phyloP scores from a whole-genome alignment of 1,284 basidiomycete genomes.

The Rhodotorula sp. region DNA sequence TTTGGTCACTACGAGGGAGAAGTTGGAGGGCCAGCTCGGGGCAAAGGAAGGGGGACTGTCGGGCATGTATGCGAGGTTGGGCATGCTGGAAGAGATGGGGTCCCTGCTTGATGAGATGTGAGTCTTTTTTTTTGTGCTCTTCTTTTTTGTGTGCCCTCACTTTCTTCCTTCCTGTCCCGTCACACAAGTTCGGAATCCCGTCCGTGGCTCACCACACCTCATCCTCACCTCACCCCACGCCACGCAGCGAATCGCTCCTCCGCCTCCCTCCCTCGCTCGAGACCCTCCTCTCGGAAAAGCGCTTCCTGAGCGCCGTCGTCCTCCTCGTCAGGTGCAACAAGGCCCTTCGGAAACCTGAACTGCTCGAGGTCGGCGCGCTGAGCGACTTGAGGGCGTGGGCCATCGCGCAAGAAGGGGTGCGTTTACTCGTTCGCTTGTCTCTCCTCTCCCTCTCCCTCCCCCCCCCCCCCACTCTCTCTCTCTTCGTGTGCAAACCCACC shows the following conservation, averaged over 20 bases:
- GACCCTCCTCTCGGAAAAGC: conserved; percentile 91
- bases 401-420: conserved; percentile 76
- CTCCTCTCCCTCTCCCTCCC: not conserved
- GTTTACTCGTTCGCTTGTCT: conserved; percentile 43
- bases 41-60: conserved; percentile 33
- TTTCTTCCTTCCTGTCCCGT: not conserved
- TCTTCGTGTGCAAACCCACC: no score
- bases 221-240: not conserved
- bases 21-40: conserved; percentile 29
- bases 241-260: conserved; percentile 77
- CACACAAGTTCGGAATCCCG: not conserved
- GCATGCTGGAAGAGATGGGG: conserved; percentile 64
- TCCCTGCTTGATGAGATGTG: conserved; percentile 85
- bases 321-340: conserved; percentile 85
- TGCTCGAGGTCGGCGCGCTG: conserved; percentile 90
- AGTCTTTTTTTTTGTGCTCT: no score
- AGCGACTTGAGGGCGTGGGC: conserved; percentile 85
- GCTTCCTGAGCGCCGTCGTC: conserved; percentile 82
- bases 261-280: conserved; percentile 89
- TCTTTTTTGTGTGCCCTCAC: no score
- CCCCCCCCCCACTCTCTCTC: not conserved
- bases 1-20: conserved; percentile 78
- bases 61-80: conserved; percentile 35
- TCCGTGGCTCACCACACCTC: not conserved
- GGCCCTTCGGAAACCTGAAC: conserved; percentile 84